Conservation (phyloP, 2,329 filamentous ascomycete species). For the Seiridium cupressi region DNA sequence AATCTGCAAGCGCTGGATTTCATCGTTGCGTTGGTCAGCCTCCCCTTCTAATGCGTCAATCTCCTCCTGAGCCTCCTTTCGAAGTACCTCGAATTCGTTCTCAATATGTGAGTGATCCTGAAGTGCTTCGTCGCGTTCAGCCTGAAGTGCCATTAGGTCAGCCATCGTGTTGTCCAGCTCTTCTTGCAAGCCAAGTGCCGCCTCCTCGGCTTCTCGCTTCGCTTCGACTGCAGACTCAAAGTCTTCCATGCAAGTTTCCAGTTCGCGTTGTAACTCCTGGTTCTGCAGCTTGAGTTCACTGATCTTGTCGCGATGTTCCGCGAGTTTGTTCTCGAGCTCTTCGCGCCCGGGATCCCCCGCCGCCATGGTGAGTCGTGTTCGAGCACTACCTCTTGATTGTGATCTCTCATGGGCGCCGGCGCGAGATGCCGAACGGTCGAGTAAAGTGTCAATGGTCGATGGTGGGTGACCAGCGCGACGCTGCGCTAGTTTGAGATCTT, state of each 20-base stretch:
- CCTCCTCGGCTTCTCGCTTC: conserved; percentile 58
- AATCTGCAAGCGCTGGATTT: conserved; percentile 66
- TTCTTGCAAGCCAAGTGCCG: conserved; percentile 66
- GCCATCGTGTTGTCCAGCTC: conserved; percentile 78
- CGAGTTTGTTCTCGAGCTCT: conserved; percentile 80
- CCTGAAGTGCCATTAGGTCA: conserved; percentile 75
- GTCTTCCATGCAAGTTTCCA: conserved; percentile 77
- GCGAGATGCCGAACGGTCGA: conserved; percentile 91
- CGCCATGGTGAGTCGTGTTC: conserved; percentile 58
- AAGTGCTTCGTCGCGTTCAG: conserved; percentile 83
- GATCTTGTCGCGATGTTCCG: conserved; percentile 80
- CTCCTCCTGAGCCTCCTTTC: conserved; percentile 64
- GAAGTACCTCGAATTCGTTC: conserved; percentile 58
- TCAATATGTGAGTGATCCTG: conserved; percentile 61
- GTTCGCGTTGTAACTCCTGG: conserved; percentile 80
- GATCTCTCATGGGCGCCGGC: conserved; percentile 68
- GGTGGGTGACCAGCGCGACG: conserved; percentile 64
- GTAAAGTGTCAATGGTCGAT: conserved; percentile 80
- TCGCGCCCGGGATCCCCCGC: conserved; percentile 78
- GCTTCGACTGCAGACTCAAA: conserved; percentile 70
- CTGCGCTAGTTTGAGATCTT: conserved; percentile 88
- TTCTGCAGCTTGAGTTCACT: conserved; percentile 86
- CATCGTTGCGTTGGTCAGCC: conserved; percentile 68
- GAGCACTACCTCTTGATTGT: conserved; percentile 70
- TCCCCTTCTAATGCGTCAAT: conserved; percentile 69